Conservation (phyloP, 108 stramenopile species). For the Phaeodactylum tricornutum region DNA sequence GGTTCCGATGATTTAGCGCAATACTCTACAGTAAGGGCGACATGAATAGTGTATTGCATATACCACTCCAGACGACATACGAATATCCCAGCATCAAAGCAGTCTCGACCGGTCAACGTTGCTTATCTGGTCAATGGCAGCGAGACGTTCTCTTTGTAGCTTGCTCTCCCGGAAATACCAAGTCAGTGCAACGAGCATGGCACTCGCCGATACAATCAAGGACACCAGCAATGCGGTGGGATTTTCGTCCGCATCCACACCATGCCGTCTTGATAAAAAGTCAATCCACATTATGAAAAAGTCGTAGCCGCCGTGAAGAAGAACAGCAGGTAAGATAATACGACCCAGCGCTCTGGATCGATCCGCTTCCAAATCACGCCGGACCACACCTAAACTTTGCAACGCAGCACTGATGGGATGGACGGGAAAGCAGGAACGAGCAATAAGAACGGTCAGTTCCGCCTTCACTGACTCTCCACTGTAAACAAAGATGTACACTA, state of each 20-base stretch:
- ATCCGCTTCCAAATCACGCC: conserved; percentile 62
- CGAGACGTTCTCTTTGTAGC: conserved; percentile 19
- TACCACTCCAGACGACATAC: no score
- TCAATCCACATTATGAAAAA: conserved; percentile 64
- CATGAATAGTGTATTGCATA: no score
- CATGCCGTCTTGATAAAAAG: conserved; percentile 25
- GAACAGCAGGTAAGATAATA: conserved; percentile 51
- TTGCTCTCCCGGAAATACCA: conserved; percentile 22
- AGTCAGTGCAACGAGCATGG: conserved; percentile 13
- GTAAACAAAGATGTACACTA: conserved; percentile 81
- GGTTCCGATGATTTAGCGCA: no score
- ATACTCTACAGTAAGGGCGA: no score
- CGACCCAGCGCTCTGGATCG: conserved; percentile 27
- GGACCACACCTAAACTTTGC: conserved; percentile 70
- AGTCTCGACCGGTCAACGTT: not conserved
- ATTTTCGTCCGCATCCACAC: conserved; percentile 11
- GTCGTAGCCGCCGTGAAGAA: conserved; percentile 77
- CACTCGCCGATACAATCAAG: conserved; percentile 10
- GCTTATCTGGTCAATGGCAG: conserved; percentile 11
- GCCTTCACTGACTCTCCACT: conserved; percentile 21
- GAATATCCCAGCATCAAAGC: no score
- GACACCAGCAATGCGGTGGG: conserved; percentile 8
- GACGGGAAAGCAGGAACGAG: conserved; percentile 62
- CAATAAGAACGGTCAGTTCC: conserved; percentile 56
- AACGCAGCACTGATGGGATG: conserved; percentile 80